These are phyloP conservation scores for Crithidia expoeki DNA, from an alignment of 208 protist species.

Conservation along the genomic window DNA sequence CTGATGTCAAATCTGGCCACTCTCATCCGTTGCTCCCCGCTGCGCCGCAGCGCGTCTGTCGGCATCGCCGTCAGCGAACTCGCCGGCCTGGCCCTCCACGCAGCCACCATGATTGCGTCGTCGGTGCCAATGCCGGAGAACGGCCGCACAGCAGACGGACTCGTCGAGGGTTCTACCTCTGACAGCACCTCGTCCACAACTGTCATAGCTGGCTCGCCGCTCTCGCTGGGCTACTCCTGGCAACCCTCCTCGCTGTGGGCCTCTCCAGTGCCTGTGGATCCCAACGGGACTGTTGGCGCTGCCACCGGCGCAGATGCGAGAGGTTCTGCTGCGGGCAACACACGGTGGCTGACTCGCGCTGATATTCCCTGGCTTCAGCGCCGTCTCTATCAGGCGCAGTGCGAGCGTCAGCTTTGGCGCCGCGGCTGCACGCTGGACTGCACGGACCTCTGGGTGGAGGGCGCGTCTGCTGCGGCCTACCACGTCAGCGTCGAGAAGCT, in stretches of 20 bases:
- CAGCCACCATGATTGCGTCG: conserved; percentile 66
- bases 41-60: conserved; percentile 33
- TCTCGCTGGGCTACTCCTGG: conserved; percentile 49
- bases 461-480: conserved; percentile 43
- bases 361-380: conserved; percentile 79
- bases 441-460: conserved; percentile 77
- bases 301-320: not conserved
- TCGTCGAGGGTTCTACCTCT: conserved; percentile 4
- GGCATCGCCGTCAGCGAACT: conserved; percentile 62
- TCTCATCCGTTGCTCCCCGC: conserved; percentile 69
- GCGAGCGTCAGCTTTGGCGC: conserved; percentile 71
- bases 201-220: conserved; percentile 27
- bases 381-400: conserved; percentile 77
- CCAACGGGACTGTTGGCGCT: not conserved
- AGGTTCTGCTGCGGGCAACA: conserved; percentile 7
- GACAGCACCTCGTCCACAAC: not conserved
- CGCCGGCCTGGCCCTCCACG: conserved; percentile 64
- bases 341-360: conserved; percentile 45
- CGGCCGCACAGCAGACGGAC: conserved; percentile 1
- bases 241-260: conserved; percentile 23
- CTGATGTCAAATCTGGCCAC: conserved; percentile 77
- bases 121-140: conserved; percentile 27
- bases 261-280: conserved; percentile 8
- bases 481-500: conserved; percentile 51
- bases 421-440: conserved; percentile 71